Evolutionary conservation across 2,329 filamentous ascomycete genomes (phyloP), one percentile per base, ranked within the genome.

Genomic region (Monilinia aucupariae): DNA sequence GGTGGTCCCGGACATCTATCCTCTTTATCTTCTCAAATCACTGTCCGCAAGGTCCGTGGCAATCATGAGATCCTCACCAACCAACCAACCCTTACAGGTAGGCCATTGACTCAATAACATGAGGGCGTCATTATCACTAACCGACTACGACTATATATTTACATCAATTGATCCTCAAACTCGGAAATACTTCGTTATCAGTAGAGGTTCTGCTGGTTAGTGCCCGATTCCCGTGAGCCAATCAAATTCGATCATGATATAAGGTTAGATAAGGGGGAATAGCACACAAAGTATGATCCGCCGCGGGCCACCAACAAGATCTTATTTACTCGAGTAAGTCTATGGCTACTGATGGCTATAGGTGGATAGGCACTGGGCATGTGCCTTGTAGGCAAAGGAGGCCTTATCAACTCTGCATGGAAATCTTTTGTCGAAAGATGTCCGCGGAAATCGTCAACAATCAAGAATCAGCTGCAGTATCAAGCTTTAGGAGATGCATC

Each of bases 261-360:
- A 61, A 61, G 59, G 54, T 61, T 54, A 61, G 59, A 30, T 34
- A 45, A n/a, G n/a, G n/a, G n/a, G n/a, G n/a, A n/a, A n/a, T n/a
- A n/a, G n/a, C n/a, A n/a, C n/a, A n/a, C n/a, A n/a, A n/a, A n/a
- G 30, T 45, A 55, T 4, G 9, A 25, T 12, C 43, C 45, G 43
- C 30, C 9, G 22, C 15, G 45, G 50, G 48, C 59, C 39, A 61
- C 37, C 39, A 54, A 45, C 45, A 45, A 4, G 22, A 9, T 43
- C 27, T 30, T 47, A 34, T n/a, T 45, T 30, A n/a, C n/a, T n/a
- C n/a, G n/a, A n/a, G n/a, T n/a, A 45, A 54, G 48, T 34, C 50
- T 37, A 41, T 34, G 39, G 39, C 56, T 59, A 53, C 30, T 25
- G 20, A 10, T 32, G 59, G 49, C 12, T 61, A 53, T 34, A 37